Conservation (phyloP, 2,329 filamentous ascomycete genomes). For the Chaetomiaceae sp. region DNA sequence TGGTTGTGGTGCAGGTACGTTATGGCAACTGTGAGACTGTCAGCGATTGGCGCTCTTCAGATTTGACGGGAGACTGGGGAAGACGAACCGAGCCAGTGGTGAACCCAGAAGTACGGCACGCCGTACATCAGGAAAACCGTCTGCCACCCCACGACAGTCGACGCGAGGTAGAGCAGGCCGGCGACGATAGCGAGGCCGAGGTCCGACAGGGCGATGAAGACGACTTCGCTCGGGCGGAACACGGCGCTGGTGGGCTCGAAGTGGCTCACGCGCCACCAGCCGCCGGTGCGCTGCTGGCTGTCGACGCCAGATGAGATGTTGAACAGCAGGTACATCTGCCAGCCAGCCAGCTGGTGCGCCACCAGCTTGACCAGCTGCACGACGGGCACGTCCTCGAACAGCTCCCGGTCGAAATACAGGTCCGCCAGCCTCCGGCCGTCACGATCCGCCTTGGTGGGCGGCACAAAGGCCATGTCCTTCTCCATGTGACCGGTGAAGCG, state of each 20-base stretch:
- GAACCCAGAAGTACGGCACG: conserved; percentile 79
- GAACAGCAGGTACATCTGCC: conserved; percentile 57
- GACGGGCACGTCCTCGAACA: conserved; percentile 59
- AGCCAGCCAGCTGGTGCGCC: conserved; percentile 58
- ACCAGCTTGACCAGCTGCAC: conserved; percentile 49
- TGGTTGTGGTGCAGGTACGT: conserved; percentile 72
- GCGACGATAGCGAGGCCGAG: conserved; percentile 50
- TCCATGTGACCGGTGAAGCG: conserved; percentile 61
- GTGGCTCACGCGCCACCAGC: conserved; percentile 46
- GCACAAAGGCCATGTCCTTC: conserved; percentile 61
- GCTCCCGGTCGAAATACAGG: conserved; percentile 42
- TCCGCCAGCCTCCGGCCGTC: conserved; percentile 31
- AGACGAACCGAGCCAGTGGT: conserved; percentile 87
- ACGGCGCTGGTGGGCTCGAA: conserved; percentile 57
- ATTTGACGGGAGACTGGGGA: not conserved
- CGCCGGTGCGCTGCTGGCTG: conserved; percentile 41
- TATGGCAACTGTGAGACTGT: conserved; percentile 51
- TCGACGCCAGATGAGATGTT: conserved; percentile 47
- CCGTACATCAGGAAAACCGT: conserved; percentile 55
- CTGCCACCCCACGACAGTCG: conserved; percentile 47
- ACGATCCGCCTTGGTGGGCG: conserved; percentile 38
- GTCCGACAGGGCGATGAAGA: conserved; percentile 53
- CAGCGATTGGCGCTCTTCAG: not conserved
- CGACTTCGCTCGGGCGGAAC: conserved; percentile 51
- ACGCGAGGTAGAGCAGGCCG: conserved; percentile 45